Evolutionary conservation across 306 rosid species (phyloP), one percentile per base, ranked within the genome.

Genomic region (Quercus mongolica): DNA sequence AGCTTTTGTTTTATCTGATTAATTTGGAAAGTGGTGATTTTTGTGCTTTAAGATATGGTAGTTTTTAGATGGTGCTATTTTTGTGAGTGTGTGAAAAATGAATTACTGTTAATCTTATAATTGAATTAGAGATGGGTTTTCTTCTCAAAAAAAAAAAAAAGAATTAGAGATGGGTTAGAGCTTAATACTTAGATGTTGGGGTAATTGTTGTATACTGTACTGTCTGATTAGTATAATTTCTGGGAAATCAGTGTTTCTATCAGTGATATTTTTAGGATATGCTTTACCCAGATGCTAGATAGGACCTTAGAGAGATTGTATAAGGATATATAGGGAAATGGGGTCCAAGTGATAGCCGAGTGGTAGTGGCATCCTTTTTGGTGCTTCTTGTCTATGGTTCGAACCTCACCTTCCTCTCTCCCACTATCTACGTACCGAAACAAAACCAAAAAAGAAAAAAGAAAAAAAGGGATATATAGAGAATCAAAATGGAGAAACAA

Each of bases 1-100:
- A 49, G 62, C 65, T n/a, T 79, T 26, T 79, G 79, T 62, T 74
- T 62, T 54, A 58, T 12, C 74, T 10, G 19, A 69, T 61, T 65
- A 31, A 12, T 35, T 23, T 72, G 46, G 46, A 41, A 41, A 41
- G 46, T 41, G 46, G 46, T 41, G 46, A 41, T 41, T 41, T 41
- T 30, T 64, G 70, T 26, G 72, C 52, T 19, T 19, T 35, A 3
- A 33, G 67, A 67, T 18, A 67, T 31, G 1, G 19, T 26, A 26
- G 69, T 62, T 23, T 25, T 21, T 10, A 23, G 19, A 61, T 33
- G 26, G 54, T 19, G 15, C 41, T 68, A 41, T 68, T 3, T 35
- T 35, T 68, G 52, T 26, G 20, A 15, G 30, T 26, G 20, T 63
- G 26, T 26, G n/a, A 15, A 63, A 12, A 8, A 5, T 63, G 15